Percentiles rank a stretch among this genome's conserved stretches.
Evolutionary conservation across 2,329 filamentous ascomycete genomes (phyloP).

Genomic region (Cyclaneusma minus): DNA sequence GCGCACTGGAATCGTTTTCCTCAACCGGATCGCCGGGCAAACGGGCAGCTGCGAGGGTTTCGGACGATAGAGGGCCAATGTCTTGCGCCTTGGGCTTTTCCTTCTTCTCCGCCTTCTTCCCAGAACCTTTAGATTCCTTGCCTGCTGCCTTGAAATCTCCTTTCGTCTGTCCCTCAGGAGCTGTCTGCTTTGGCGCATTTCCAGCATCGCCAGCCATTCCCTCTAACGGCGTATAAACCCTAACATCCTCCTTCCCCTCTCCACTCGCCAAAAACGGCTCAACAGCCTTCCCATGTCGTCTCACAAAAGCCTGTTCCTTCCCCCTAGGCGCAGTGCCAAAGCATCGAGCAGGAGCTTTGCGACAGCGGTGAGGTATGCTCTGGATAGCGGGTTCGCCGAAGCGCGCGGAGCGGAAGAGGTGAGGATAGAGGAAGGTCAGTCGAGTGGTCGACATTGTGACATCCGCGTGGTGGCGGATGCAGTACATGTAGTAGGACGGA

Average conservation of each 20-base stretch:
- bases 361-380: slow-evolving; percentile 24
- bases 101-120: slow-evolving; percentile 3
- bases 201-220: no score
- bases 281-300: slow-evolving; percentile 44
- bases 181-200: no score
- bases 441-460: slow-evolving; percentile 45
- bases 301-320: slow-evolving; percentile 30
- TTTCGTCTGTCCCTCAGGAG: no score
- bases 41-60: slow-evolving; percentile 10
- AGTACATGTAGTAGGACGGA: no score
- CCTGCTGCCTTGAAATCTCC: no score
- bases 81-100: slow-evolving; percentile 1
- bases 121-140: slow-evolving; percentile 7
- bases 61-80: slow-evolving; percentile 12
- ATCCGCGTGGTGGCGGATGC: no score
- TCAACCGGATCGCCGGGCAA: slow-evolving; percentile 8
- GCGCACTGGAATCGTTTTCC: background rate
- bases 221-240: slow-evolving; percentile 1
- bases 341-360: slow-evolving; percentile 13
- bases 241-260: slow-evolving; percentile 14
- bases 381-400: slow-evolving; percentile 26
- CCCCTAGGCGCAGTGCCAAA: slow-evolving; percentile 23
- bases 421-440: slow-evolving; percentile 54
- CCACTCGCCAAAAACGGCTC: slow-evolving; percentile 28
- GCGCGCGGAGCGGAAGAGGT: slow-evolving; percentile 41